Evolutionary conservation across 257 asterid genomes (phyloP), one percentile per base, ranked within the genome.

Genomic region (Schizonepeta tenuifolia): DNA sequence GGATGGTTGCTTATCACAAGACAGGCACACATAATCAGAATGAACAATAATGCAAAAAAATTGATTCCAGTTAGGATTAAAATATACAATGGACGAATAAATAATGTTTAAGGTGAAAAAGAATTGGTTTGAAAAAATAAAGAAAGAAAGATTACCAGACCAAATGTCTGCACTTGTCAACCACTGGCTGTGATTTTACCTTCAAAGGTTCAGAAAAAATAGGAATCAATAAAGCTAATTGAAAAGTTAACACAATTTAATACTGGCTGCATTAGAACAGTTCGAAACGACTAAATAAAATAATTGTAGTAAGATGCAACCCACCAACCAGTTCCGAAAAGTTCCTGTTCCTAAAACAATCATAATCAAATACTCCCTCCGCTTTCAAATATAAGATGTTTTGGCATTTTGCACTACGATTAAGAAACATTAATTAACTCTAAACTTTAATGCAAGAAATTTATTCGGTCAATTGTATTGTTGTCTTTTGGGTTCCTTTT

Each of bases 171-270:
- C 79, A 55, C 79, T 81, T 87, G 88, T 93, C 98, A 59, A 89
- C 87, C 82, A 93, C 87, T 31, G 98, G 98, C 65, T 88, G 97
- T 43, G 96, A 86, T 82, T 93, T 93, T 38, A 93, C 98, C 98
- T 92, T 70, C 79, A 75, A 70, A 81, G 57, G 59, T 73, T 58
- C 18, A 61, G 35, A 74, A 55, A 9, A 75, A 74, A 64, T 9
- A 76, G 40, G 51, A 66, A 70, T 70, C 50, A 76, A 78, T 43
- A 40, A 56, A 61, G 41, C 33, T 38, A 65, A 9, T 9, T 35
- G 28, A 69, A 49, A 75, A 55, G 58, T 71, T 47, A 10, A 62
- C 63, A 65, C 33, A 53, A 18, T 18, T 43, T 38, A 41, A 7
- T 2, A 62, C 53, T 18, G 36, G 59, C 47, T 33, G 59, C 24